Evolutionary conservation across 805 yeast species (phyloP).

Genomic region (Wickerhamomyces subpelliculosus): DNA sequence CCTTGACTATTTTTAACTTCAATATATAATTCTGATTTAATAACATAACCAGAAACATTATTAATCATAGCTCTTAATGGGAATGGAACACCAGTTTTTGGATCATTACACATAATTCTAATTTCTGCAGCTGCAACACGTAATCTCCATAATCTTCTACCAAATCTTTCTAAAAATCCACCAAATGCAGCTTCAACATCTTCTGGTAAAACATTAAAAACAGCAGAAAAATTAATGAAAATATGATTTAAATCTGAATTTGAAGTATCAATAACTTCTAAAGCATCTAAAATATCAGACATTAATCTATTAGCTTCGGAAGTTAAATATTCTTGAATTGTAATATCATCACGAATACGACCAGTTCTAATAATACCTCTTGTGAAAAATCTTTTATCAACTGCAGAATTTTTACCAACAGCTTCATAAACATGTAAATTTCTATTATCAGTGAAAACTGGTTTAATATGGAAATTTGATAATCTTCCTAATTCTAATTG

Average conservation of each 20-base stretch:
- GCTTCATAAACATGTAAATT: conserved; percentile 97
- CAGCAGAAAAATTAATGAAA: conserved; percentile 94
- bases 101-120: conserved; percentile 90
- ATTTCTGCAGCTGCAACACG: conserved; percentile 97
- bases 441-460: conserved; percentile 93
- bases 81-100: conserved; percentile 79
- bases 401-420: conserved; percentile 84
- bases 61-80: conserved; percentile 96
- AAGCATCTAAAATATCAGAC: conserved; percentile 91
- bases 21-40: conserved; percentile 88
- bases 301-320: conserved; percentile 95
- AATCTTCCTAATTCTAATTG: conserved; percentile 92
- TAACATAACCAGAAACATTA: conserved; percentile 96
- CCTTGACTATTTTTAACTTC: conserved; percentile 90
- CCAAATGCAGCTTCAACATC: conserved; percentile 98
- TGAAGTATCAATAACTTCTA: conserved; percentile 89
- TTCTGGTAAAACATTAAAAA: conserved; percentile 87
- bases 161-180: conserved; percentile 95
- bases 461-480: conserved; percentile 91
- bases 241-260: conserved; percentile 96
- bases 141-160: conserved; percentile 93
- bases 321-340: conserved; percentile 88
- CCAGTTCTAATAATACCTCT: conserved; percentile 98
- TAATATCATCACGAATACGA: conserved; percentile 84
- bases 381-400: conserved; percentile 93